Evolutionary conservation across 2,329 filamentous ascomycete species (phyloP), one percentile per base, ranked within the genome.

Genomic region (Mycogone perniciosa): DNA sequence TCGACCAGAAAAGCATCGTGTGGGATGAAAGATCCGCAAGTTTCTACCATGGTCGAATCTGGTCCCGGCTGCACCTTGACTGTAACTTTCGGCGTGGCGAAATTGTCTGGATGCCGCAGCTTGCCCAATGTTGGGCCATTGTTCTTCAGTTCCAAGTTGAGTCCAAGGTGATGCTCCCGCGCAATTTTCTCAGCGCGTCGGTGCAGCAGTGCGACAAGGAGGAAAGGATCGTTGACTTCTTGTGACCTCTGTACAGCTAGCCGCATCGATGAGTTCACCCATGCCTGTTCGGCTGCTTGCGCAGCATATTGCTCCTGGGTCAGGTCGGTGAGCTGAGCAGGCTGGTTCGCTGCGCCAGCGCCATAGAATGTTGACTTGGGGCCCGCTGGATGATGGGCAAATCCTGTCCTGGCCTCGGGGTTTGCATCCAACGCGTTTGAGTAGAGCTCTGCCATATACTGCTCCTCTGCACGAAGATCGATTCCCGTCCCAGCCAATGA

Each of bases 401-500:
- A 70, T 10, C 84, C 72, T 43, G 76, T 73, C 61, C 76, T 68
- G 46, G 76, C 68, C 58, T 82, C 73, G 48, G 65, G 60, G 27
- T 64, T 70, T 49, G 65, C 61, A 50, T 74, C 71, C 53, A 73
- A 75, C 7, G 75, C 62, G 33, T 67, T 76, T 41, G 80, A 78
- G 62, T 83, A 85, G 51, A 82, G 74, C 53, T 82, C 83, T 41
- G 88, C 84, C 66, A 93, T 76, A 57, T 83, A 88, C 59, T 90
- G 88, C 62, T 95, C 89, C 67, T 96, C 91, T 57, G 89, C 89
- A 52, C 86, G 84, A 43, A 96, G 70, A 71, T 96, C 88, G 56
- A 96, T 89, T 45, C 89, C 90, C 11, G 89, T 92, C 13, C 87
- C 88, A 13, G 85, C 85, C 49, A 96, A 70, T 46, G 90, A 87